Evolutionary conservation across 345 rosid genomes (phyloP), one percentile per base, ranked within the genome.

Genomic region (Hypericum perforatum): DNA sequence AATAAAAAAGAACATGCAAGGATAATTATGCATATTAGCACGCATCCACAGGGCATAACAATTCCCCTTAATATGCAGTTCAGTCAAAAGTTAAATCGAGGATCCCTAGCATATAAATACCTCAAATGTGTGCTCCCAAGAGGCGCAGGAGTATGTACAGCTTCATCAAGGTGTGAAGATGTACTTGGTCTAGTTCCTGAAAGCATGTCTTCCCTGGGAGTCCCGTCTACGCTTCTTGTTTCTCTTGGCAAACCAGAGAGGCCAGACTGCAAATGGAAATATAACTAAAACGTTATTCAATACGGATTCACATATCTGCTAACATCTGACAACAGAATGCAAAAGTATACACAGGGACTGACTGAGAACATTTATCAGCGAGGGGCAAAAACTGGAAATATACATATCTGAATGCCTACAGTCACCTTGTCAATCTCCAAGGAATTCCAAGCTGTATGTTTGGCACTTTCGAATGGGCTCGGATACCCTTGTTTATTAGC

Each of bases 381-480:
- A 42, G 16, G 22, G 47, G 0, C 37, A 12, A 10, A 41, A 52
- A 32, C 12, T 8, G 12, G 43, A 9, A 45, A 13, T 39, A 12
- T 45, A 13, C n/a, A 48, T 9, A 32, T 7, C 36, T 15, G 37
- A 39, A 45, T 46, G 29, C 15, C 40, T 16, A 47, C 37, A 53
- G 54, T 66, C 66, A 88, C 88, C 91, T 70, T 80, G 44, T 80
- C 86, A 41, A 39, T 57, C 58, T 49, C 74, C 61, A 58, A 45
- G 54, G 67, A 53, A 52, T 69, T 75, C 68, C 59, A 77, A 53
- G 71, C 45, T 49, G 50, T 52, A 54, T 74, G 82, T 61, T 63
- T 58, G 47, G 70, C 58, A 67, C 57, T 56, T 49, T 71, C 76
- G 55, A 81, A 65, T 51, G 63, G 81, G 37, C 71, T 72, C 53